Evolutionary conservation across 495 filamentous ascomycete species (phyloP), one percentile per base, ranked within the genome.

Genomic region (Podospora pseudopauciseta): DNA sequence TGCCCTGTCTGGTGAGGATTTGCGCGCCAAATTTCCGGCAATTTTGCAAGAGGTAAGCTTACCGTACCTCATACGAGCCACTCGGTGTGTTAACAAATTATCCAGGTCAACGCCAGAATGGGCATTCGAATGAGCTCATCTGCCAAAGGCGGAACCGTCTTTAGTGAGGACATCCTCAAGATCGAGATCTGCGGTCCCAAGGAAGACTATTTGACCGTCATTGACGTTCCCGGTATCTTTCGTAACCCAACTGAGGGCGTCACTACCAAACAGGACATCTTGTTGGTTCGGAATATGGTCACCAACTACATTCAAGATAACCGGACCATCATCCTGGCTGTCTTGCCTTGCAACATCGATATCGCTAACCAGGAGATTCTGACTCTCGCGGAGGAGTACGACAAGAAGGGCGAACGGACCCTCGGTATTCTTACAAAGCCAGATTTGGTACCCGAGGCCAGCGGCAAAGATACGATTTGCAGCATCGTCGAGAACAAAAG

Each of bases 141-240:
- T 19, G 26, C 63, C 32, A 53, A 70, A 4, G 64, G 64, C 0
- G 32, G 54, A 6, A 67, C 63, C 5, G 72, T 80, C 0, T 89
- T 89, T 68, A 82, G 80, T 1, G 73, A 80, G 2, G 81, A 87
- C 72, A 74, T 90, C 5, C 77, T 90, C 18, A 81, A 79, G 20
- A 78, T 90, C 5, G 85, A 89, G 66, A 83, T 89, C 2, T 72
- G 69, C 49, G 86, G 88, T 5, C 87, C 86, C 0, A 64, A 67
- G 0, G 78, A 87, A 66, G 77, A 85, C 20, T 82, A 90, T 68
- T 74, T 91, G 2, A 88, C 79, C 59, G 77, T 91, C 1, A 85
- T 90, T 56, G 86, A 91, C 69, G 81, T 90, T 2, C 88, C 88
- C 1, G 86, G 88, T 9, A 86, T 90, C 34, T 90, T 91, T 74